phyloP scores from a whole-genome alignment of 768 basidiomycete genomes.

The Gloeophyllum trabeum region DNA sequence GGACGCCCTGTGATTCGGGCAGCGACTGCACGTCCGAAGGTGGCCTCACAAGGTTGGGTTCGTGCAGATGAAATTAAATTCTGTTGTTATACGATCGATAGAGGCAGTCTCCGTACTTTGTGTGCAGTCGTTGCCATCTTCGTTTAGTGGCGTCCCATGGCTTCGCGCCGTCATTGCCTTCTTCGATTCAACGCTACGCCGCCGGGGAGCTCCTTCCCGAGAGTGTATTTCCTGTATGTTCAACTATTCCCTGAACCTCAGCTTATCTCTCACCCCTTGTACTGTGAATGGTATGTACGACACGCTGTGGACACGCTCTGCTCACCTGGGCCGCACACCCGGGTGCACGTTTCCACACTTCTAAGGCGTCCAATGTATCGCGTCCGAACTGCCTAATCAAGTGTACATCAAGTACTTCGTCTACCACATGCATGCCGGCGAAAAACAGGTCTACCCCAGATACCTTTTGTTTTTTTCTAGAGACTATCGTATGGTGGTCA shows the following conservation, averaged over 20 bases:
- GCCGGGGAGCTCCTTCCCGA: background rate
- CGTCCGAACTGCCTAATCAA: constrained; percentile 46
- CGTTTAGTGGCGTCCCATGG: too few relatives aligned
- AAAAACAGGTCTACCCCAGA: constrained; percentile 2
- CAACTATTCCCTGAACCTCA: constrained; percentile 10
- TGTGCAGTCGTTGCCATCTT: background rate
- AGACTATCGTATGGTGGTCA: too few relatives aligned
- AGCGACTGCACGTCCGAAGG: too few relatives aligned
- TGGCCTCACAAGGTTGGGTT: background rate
- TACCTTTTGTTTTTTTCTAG: constrained; percentile 1
- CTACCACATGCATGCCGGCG: background rate
- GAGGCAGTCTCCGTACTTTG: background rate
- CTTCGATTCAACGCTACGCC: background rate
- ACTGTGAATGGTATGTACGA: constrained; percentile 44
- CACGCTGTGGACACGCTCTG: constrained; percentile 57
- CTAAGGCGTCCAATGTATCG: constrained; percentile 33
- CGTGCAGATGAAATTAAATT: background rate
- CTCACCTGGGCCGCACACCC: constrained; percentile 52
- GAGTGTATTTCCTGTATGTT: background rate
- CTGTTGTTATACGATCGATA: background rate
- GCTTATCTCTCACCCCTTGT: constrained; percentile 47
- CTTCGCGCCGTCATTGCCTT: background rate
- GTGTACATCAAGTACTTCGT: constrained; percentile 13
- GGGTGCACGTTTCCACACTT: constrained; percentile 26
- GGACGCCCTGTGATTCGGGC: too few relatives aligned